Evolutionary conservation across 2,329 filamentous ascomycete genomes (phyloP).

Genomic region (Cordyceps pruinosa): DNA sequence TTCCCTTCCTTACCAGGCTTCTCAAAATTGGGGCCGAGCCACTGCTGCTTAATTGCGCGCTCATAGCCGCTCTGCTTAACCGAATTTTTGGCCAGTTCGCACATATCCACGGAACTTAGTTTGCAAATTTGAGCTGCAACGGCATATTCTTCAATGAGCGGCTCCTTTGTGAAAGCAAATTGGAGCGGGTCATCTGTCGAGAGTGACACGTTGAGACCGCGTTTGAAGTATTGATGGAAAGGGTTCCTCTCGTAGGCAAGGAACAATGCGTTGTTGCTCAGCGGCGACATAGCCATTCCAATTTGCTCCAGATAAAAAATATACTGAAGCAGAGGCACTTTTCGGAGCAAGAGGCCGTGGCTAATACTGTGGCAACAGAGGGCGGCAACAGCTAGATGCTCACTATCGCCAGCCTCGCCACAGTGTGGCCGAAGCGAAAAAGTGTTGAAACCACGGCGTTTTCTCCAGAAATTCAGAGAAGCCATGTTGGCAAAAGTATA

Average conservation of each 20-base stretch:
- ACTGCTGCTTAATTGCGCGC: conserved; percentile 78
- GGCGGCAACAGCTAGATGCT: conserved; percentile 86
- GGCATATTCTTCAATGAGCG: conserved; percentile 94
- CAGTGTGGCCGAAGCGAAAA: conserved; percentile 90
- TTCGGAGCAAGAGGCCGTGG: conserved; percentile 84
- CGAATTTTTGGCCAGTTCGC: conserved; percentile 92
- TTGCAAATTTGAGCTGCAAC: conserved; percentile 99
- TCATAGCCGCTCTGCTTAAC: conserved; percentile 95
- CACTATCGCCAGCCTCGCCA: conserved; percentile 92
- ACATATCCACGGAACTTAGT: conserved; percentile 95
- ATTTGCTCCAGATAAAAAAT: conserved; percentile 98
- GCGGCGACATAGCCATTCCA: conserved; percentile 97
- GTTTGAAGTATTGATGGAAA: conserved; percentile 90
- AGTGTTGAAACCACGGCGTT: conserved; percentile 89
- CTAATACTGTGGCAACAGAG: conserved; percentile 96
- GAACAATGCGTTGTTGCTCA: conserved; percentile 96
- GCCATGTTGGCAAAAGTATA: conserved; percentile 92
- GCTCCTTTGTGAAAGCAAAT: conserved; percentile 97
- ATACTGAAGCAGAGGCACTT: conserved; percentile 91
- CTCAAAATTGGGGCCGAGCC: conserved; percentile 75
- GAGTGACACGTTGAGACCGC: conserved; percentile 89
- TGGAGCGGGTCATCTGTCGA: conserved; percentile 96
- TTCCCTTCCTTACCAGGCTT: conserved; percentile 78
- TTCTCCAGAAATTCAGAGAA: conserved; percentile 87
- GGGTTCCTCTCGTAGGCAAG: conserved; percentile 95